Conservation (phyloP, 768 basidiomycete genomes). For the Mycena chlorophos region DNA sequence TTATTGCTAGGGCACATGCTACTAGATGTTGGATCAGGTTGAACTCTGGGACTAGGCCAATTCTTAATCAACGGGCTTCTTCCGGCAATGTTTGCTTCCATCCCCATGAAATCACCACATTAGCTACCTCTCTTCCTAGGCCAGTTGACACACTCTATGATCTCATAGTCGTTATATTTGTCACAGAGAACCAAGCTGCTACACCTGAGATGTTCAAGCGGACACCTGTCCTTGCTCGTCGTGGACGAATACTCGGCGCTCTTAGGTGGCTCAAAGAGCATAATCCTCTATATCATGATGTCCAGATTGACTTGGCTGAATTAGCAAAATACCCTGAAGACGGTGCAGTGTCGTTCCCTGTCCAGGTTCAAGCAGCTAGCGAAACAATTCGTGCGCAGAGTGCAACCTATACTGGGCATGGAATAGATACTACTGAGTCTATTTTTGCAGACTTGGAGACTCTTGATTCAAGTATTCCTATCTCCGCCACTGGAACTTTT, state of each 20-base stretch:
- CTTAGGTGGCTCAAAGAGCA: neutral
- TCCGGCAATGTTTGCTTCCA: conserved; percentile 22
- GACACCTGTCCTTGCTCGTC: conserved; percentile 15
- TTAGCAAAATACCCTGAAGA: conserved; percentile 1
- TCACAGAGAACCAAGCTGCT: conserved; percentile 7
- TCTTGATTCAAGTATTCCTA: neutral
- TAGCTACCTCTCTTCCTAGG: conserved; percentile 4
- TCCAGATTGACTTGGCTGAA: neutral
- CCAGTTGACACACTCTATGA: conserved; percentile 8
- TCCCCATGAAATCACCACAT: conserved; percentile 14
- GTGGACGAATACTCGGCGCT: conserved; percentile 5
- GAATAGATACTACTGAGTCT: neutral
- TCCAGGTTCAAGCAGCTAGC: neutral
- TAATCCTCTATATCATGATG: neutral
- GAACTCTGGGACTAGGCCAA: neutral
- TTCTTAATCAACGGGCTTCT: conserved; percentile 6
- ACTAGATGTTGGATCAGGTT: conserved; percentile 15
- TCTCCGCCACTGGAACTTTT: neutral
- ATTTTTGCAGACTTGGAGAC: neutral
- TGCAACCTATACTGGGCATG: conserved; percentile 9
- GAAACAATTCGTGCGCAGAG: neutral
- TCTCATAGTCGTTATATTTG: neutral
- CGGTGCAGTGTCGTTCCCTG: neutral
- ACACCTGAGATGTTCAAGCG: conserved; percentile 9
- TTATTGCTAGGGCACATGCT: conserved; percentile 9